phyloP scores from a whole-genome alignment of 2,329 filamentous ascomycete genomes.

The Aspergillus sergii region DNA sequence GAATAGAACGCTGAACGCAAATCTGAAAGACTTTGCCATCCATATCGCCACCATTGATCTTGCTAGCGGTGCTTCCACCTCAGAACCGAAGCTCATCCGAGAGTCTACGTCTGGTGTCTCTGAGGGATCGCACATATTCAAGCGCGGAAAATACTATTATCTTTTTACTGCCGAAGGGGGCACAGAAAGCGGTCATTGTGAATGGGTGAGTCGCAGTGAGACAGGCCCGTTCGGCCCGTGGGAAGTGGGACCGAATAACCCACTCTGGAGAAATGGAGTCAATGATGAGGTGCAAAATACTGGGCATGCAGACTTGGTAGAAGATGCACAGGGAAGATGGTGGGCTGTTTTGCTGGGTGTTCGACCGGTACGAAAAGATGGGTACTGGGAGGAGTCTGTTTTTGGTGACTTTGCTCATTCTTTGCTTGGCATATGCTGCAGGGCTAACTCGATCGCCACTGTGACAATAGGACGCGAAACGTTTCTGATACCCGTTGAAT shows the following conservation, averaged over 20 bases:
- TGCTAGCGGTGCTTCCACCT: conserved; percentile 34
- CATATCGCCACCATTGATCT: conserved; percentile 40
- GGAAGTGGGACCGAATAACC: conserved; percentile 60
- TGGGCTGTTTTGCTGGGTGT: conserved; percentile 54
- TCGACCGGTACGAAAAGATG: conserved; percentile 36
- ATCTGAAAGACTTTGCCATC: conserved; percentile 55
- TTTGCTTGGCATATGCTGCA: neutral
- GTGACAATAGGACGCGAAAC: conserved; percentile 49
- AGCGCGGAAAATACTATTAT: conserved; percentile 56
- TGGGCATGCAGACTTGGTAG: conserved; percentile 54
- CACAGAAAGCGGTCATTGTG: conserved; percentile 62
- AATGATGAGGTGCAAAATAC: conserved; percentile 55
- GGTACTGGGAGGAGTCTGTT: conserved; percentile 43
- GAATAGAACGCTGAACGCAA: conserved; percentile 40
- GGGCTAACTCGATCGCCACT: neutral
- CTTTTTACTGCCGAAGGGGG: conserved; percentile 59
- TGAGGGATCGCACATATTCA: conserved; percentile 60
- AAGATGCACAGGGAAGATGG: conserved; percentile 50
- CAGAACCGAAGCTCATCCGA: conserved; percentile 43
- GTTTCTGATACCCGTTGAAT: conserved; percentile 54
- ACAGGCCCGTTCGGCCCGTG: conserved; percentile 62
- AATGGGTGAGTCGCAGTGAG: conserved; percentile 60
- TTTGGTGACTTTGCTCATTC: conserved; percentile 37
- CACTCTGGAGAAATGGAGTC: conserved; percentile 56
- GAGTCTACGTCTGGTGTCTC: conserved; percentile 48